Conservation (phyloP, 495 filamentous ascomycete genomes). For the Delitschia confertaspora region DNA sequence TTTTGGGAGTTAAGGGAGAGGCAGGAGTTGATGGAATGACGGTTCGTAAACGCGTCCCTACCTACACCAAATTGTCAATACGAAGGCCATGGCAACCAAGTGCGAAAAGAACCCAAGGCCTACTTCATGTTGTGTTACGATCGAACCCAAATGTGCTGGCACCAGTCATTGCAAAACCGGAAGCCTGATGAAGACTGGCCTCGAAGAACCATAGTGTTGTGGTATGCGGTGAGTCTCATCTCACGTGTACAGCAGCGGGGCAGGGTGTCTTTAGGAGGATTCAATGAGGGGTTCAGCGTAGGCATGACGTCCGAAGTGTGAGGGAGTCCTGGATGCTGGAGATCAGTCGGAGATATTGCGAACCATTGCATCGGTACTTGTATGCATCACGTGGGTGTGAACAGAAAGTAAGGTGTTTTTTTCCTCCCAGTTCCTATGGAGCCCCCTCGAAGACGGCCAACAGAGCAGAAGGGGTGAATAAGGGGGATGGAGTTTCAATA, state of each 20-base stretch:
- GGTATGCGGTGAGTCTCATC: background rate
- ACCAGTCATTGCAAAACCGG: constrained; percentile 16
- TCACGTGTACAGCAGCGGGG: constrained; percentile 9
- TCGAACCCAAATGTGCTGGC: constrained; percentile 14
- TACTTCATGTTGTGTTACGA: background rate
- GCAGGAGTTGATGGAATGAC: too few relatives aligned
- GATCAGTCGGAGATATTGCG: constrained; percentile 21
- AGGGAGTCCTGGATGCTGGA: constrained; percentile 6
- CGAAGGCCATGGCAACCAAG: too few relatives aligned
- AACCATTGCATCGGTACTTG: constrained; percentile 6
- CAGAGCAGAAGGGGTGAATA: background rate
- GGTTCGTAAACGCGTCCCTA: too few relatives aligned
- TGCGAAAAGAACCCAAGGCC: too few relatives aligned
- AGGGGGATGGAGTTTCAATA: too few relatives aligned
- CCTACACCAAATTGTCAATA: too few relatives aligned
- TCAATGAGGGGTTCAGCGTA: background rate
- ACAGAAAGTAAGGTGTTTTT: background rate
- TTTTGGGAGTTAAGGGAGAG: too few relatives aligned
- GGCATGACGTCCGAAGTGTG: constrained; percentile 14
- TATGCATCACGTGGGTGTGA: background rate
- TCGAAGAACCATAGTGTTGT: background rate
- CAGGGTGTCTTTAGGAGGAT: background rate
- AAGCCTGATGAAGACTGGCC: background rate
- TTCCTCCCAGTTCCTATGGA: background rate
- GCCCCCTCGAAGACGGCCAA: background rate